Evolutionary conservation across 768 basidiomycete species (phyloP).

Genomic region (Cyclocybe cylindracea): DNA sequence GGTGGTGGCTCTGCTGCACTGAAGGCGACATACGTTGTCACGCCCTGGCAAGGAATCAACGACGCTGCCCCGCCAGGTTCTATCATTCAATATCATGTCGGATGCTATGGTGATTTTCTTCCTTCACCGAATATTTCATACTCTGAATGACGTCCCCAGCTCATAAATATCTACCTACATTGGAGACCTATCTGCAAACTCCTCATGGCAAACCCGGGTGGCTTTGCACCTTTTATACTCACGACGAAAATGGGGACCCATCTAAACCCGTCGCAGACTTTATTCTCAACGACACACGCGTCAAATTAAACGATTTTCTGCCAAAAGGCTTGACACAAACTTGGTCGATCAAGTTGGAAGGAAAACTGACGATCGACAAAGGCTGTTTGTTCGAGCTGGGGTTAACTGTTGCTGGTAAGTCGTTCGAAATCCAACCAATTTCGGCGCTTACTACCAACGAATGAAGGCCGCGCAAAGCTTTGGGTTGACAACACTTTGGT

Average conservation of each 20-base stretch:
- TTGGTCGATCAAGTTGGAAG: conserved; percentile 60
- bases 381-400: conserved; percentile 59
- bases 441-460: conserved; percentile 1
- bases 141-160: conserved; percentile 33
- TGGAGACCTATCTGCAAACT: conserved; percentile 60
- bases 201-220: conserved; percentile 57
- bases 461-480: conserved; percentile 57
- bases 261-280: conserved; percentile 46
- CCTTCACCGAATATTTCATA: background rate
- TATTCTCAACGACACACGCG: conserved; percentile 56
- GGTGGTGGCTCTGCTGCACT: conserved; percentile 81
- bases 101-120: conserved; percentile 56
- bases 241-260: conserved; percentile 49
- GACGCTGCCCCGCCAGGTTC: conserved; percentile 49
- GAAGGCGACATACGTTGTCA: conserved; percentile 63
- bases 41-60: conserved; percentile 62
- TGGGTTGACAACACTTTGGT: conserved; percentile 58
- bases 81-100: conserved; percentile 57
- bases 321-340: conserved; percentile 52
- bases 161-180: conserved; percentile 67
- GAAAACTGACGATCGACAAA: conserved; percentile 49
- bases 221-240: conserved; percentile 63
- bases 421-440: background rate
- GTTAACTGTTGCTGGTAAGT: conserved; percentile 57
- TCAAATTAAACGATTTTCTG: conserved; percentile 68